A percentile compares a stretch with the other conserved stretches of the same genome.
These are phyloP conservation scores for Stemphylium beticola DNA, from an alignment of 2,329 filamentous ascomycete genomes.

Conservation along the genomic window DNA sequence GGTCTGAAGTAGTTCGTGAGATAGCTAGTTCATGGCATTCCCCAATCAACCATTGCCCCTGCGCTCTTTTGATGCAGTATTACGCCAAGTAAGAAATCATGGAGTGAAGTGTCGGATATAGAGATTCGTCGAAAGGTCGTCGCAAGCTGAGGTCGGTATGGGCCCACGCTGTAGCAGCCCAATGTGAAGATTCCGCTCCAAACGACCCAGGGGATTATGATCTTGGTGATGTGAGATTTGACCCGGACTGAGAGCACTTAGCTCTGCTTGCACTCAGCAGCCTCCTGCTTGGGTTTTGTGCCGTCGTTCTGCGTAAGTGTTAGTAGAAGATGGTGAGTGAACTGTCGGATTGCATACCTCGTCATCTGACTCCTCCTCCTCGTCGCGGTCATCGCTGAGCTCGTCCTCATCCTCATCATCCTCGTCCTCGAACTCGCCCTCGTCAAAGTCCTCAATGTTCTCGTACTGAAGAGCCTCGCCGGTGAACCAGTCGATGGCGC, in stretches of 20 bases:
- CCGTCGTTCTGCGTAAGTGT: conserved; percentile 44
- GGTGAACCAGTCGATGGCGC: conserved; percentile 99
- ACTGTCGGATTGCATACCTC: conserved; percentile 33
- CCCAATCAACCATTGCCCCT: conserved; percentile 24
- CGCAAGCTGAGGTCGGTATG: conserved; percentile 3
- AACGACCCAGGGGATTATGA: conserved; percentile 21
- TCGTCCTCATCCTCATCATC: conserved; percentile 93
- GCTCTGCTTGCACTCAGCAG: conserved; percentile 55
- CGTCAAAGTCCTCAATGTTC: conserved; percentile 85
- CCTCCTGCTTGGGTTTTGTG: conserved; percentile 54
- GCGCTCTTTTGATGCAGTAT: conserved; percentile 36
- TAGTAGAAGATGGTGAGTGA: conserved; percentile 9
- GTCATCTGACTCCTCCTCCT: conserved; percentile 64
- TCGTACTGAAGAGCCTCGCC: conserved; percentile 97
- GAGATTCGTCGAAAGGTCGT: conserved; percentile 14
- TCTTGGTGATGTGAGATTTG: conserved; percentile 7
- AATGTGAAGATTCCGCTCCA: conserved; percentile 6
- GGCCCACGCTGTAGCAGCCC: conserved; percentile 8
- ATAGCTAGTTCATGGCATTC: conserved; percentile 31
- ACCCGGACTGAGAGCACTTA: conserved; percentile 28
- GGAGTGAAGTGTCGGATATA: conserved; percentile 19
- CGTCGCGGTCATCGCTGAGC: conserved; percentile 78
- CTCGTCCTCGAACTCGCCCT: conserved; percentile 84
- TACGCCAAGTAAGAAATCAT: conserved; percentile 34
- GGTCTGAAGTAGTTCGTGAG: conserved; percentile 32